A percentile compares a stretch with the other conserved stretches of the same genome.
Evolutionary conservation across 306 rosid species (phyloP).

Genomic region (Cicer judaicum): DNA sequence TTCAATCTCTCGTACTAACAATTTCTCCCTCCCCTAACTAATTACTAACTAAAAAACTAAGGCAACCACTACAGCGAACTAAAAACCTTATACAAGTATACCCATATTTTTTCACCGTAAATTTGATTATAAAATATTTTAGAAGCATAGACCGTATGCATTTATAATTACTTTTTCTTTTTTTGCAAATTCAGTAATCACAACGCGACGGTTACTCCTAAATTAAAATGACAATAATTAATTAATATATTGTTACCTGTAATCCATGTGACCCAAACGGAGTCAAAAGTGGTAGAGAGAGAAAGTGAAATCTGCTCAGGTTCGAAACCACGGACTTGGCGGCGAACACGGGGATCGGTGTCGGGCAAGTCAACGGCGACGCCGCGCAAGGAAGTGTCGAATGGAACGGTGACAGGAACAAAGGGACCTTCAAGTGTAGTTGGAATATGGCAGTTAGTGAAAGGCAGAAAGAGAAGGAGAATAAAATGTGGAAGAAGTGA

Average conservation of each 20-base stretch:
- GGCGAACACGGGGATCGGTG: constrained; percentile 68
- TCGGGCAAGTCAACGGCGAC: constrained; percentile 71
- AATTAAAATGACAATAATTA: neutral
- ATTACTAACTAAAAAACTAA: too few relatives aligned
- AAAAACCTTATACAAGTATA: too few relatives aligned
- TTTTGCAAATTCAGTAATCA: neutral
- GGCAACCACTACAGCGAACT: too few relatives aligned
- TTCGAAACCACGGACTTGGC: constrained; percentile 57
- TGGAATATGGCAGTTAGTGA: constrained; percentile 49
- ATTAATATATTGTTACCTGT: constrained; percentile 54
- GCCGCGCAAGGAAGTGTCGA: constrained; percentile 62
- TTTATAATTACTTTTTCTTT: neutral
- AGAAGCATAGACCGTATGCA: neutral
- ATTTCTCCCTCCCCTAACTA: too few relatives aligned
- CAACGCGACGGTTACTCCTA: neutral
- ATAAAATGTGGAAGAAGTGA: neutral
- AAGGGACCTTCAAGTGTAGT: constrained; percentile 84
- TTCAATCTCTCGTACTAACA: too few relatives aligned
- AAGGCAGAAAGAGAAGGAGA: constrained; percentile 3
- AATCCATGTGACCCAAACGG: constrained; percentile 86
- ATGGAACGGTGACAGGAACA: constrained; percentile 66
- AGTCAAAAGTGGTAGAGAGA: constrained; percentile 63
- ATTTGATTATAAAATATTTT: neutral
- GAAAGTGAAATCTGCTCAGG: constrained; percentile 88
- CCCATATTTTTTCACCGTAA: too few relatives aligned